A percentile compares a stretch with the other conserved stretches of the same genome.
phyloP scores from a whole-genome alignment of 2,329 filamentous ascomycete species.

The Aureobasidium subglaciale region DNA sequence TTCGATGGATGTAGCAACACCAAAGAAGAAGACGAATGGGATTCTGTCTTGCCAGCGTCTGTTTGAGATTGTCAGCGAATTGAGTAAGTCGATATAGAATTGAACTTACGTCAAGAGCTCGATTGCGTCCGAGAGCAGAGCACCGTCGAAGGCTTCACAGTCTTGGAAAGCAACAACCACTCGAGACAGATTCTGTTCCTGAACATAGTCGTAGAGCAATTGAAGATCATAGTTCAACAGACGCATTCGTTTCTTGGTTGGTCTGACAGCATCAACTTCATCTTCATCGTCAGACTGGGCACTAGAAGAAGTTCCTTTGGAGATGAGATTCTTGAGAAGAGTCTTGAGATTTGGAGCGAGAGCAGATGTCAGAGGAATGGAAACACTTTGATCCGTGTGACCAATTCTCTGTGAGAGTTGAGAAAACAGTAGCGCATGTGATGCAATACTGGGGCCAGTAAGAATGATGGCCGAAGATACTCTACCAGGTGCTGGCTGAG shows the following conservation, averaged over 20 bases:
- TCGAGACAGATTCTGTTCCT: constrained; percentile 46
- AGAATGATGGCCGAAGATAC: constrained; percentile 67
- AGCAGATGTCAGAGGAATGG: constrained; percentile 61
- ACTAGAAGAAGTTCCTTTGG: constrained; percentile 50
- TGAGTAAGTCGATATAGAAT: no score
- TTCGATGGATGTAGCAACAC: constrained; percentile 74
- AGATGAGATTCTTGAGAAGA: constrained; percentile 65
- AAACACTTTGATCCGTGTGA: constrained; percentile 35
- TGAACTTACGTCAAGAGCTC: constrained; percentile 55
- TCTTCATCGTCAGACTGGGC: constrained; percentile 46
- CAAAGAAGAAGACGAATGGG: constrained; percentile 69
- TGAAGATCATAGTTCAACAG: constrained; percentile 74
- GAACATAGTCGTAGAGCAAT: constrained; percentile 56
- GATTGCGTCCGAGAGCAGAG: constrained; percentile 64
- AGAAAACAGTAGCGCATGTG: constrained; percentile 65
- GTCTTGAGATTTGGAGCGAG: constrained; percentile 70
- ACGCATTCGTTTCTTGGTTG: constrained; percentile 48
- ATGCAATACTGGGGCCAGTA: constrained; percentile 71
- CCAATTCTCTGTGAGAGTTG: constrained; percentile 49
- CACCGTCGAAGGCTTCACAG: constrained; percentile 71
- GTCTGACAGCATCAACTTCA: constrained; percentile 34
- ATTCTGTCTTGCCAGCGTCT: constrained; percentile 68
- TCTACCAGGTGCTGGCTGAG: constrained; percentile 32
- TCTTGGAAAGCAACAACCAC: constrained; percentile 72
- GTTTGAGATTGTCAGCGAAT: constrained; percentile 20